phyloP scores from a whole-genome alignment of 2,329 filamentous ascomycete species.

The Coniosporium tulheliwenetii region DNA sequence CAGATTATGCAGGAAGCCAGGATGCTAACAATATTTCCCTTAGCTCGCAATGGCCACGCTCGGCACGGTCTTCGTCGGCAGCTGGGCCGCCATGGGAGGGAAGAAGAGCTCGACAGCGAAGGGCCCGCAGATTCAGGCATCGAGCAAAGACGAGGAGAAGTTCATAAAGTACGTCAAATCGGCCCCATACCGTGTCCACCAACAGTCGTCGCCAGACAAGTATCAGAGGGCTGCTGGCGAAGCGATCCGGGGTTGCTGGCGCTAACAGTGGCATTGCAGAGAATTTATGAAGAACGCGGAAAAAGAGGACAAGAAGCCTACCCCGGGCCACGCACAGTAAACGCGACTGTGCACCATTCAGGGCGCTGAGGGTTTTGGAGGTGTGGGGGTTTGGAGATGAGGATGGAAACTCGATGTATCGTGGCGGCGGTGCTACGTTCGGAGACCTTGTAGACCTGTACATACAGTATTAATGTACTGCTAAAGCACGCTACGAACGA shows the following conservation, averaged over 20 bases:
- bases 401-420: neutral
- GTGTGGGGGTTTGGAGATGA: neutral
- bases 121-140: slow-evolving; percentile 45
- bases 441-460: neutral
- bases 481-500: neutral
- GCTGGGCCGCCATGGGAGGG: slow-evolving; percentile 28
- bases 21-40: slow-evolving; percentile 2
- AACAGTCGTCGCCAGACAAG: too few relatives aligned
- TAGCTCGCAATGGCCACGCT: slow-evolving; percentile 48
- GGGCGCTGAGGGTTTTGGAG: neutral
- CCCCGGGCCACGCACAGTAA: neutral
- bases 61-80: slow-evolving; percentile 28
- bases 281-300: slow-evolving; percentile 35
- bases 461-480: neutral
- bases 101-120: slow-evolving; percentile 29
- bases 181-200: neutral
- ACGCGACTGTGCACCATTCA: neutral
- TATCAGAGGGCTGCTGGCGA: neutral
- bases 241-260: neutral
- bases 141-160: slow-evolving; percentile 51
- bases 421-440: neutral
- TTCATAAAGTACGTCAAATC: slow-evolving; percentile 46
- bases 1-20: too few relatives aligned
- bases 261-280: slow-evolving; percentile 14
- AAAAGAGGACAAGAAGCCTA: slow-evolving; percentile 30